Evolutionary conservation across 2,329 filamentous ascomycete genomes (phyloP).

Genomic region (Biscogniauxia mediterranea): DNA sequence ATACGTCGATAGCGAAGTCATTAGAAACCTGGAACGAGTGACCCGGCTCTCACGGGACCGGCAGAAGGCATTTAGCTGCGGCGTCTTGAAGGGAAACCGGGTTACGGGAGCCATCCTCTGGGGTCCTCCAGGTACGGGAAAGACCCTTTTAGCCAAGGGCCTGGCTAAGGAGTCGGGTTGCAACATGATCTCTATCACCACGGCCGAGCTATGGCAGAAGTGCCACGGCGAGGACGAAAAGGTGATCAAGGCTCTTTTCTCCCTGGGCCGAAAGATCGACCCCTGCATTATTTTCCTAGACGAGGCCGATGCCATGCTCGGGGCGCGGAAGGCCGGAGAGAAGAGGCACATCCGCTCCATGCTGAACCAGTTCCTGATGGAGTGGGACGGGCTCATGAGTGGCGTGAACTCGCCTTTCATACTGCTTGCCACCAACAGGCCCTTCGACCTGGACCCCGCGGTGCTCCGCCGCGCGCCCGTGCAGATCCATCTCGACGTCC

Average conservation of each 20-base stretch:
- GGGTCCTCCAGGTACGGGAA: constrained; percentile 32
- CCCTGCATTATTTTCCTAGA: constrained; percentile 33
- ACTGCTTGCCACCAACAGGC: background rate
- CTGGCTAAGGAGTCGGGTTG: constrained; percentile 19
- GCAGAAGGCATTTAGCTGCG: background rate
- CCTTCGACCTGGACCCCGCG: background rate
- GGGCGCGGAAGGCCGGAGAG: background rate
- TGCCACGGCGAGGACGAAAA: constrained; percentile 28
- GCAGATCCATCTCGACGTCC: background rate
- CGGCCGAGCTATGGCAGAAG: constrained; percentile 13
- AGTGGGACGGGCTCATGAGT: constrained; percentile 2
- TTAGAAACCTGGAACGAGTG: background rate
- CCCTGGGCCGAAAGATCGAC: constrained; percentile 22
- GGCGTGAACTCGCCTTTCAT: background rate
- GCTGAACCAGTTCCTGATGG: constrained; percentile 5
- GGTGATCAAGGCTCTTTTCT: constrained; percentile 27
- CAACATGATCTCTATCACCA: constrained; percentile 24
- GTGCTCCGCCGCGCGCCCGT: background rate
- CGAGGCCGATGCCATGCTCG: constrained; percentile 24
- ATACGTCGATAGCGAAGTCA: background rate
- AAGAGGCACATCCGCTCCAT: background rate
- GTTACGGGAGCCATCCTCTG: constrained; percentile 25
- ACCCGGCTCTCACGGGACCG: background rate
- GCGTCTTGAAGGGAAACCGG: background rate
- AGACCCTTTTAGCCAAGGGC: constrained; percentile 25